Evolutionary conservation across 2,329 filamentous ascomycete genomes (phyloP), one percentile per base, ranked within the genome.

Genomic region (Pseudogymnoascus sp.): DNA sequence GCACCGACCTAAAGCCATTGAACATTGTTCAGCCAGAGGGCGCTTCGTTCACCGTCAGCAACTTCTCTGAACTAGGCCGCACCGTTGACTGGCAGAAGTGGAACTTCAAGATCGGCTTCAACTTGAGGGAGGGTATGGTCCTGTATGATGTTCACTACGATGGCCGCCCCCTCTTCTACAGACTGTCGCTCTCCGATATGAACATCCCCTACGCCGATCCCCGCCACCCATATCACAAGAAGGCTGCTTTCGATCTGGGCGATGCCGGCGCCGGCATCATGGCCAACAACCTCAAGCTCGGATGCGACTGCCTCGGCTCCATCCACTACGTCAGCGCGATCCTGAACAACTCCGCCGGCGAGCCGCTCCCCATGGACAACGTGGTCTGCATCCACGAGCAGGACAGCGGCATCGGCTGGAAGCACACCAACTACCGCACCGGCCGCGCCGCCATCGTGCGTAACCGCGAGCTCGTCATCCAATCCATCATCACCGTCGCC

Each of bases 321-420:
- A 89, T 89, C 69, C 82, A 88, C 69, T 89, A 89, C 67, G 78
- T 89, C 39, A 80, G 80, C 61, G 80, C 80, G 2, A 78, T 84
- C 13, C 73, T 87, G 1, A 79, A 79, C 12, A 80, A 86, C 63
- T 80, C 82, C 67, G 82, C 85, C 63, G 87, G 86, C 15, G 78
- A 80, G 13, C 78, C 82, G 0, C 69, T 82, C 1, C 74, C 78
- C 1, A 81, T 87, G 76, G 81, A 85, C n/a, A 89, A 88, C 63
- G 82, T 85, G 10, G 77, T 89, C 37, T 89, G 87, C 69, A 79
- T 89, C 59, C 87, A 89, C 69, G 87, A 89, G 70, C 86, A 88
- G 72, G 87, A 89, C 66, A 82, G 79, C 25, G 87, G 87, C 3
- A 84, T 73, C 37, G 83, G 83, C 40, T 87, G 86, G 79, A 89